Conservation (phyloP, 371 early-diverging fungal genomes). For the Amoeboradix gromovi region DNA sequence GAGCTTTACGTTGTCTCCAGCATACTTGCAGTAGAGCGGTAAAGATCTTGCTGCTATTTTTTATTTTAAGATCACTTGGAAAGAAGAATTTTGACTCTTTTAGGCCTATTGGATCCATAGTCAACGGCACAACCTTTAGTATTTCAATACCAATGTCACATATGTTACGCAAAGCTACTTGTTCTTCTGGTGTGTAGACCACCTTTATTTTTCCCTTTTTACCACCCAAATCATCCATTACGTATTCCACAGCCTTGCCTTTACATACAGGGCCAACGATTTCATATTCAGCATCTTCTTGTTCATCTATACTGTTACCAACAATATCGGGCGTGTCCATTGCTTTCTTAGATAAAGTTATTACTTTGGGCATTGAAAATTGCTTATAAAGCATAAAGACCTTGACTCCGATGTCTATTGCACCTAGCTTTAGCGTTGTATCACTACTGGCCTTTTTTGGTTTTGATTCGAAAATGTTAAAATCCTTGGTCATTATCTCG, state of each 20-base stretch:
- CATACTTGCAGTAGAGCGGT: background rate
- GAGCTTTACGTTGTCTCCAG: background rate
- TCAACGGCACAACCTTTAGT: background rate
- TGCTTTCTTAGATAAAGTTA: background rate
- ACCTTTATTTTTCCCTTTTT: background rate
- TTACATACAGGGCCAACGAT: background rate
- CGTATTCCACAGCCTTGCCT: background rate
- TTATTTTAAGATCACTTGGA: background rate
- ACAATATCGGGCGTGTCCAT: too few relatives aligned
- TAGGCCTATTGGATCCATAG: background rate
- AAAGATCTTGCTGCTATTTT: background rate
- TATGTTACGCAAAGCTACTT: background rate
- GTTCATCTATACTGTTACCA: too few relatives aligned
- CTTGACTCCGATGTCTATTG: background rate
- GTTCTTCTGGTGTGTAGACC: background rate
- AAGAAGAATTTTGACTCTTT: background rate
- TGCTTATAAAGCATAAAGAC: background rate
- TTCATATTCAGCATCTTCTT: background rate
- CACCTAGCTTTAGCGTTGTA: background rate
- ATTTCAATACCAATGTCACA: background rate
- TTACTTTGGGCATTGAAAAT: background rate
- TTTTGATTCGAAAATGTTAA: background rate
- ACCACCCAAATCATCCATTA: background rate
- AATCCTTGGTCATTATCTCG: background rate
- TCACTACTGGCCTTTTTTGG: background rate